Percentiles rank a stretch among this genome's conserved stretches.
These are phyloP conservation scores for Leccinum subtestaceum DNA, from an alignment of 768 basidiomycete species.

Conservation along the genomic window DNA sequence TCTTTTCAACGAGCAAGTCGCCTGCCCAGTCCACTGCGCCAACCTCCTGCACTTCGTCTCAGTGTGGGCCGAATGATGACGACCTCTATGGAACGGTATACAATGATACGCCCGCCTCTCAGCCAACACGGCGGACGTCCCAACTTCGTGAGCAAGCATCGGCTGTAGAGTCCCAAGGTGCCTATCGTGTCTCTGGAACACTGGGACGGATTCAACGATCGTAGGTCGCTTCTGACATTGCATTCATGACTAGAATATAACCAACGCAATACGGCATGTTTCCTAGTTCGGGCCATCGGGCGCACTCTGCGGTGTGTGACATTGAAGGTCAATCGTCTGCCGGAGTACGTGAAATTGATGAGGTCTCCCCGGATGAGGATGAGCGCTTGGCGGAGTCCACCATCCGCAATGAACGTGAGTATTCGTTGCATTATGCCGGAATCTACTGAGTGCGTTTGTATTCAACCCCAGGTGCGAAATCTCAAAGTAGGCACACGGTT, in stretches of 20 bases:
- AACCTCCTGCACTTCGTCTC: neutral
- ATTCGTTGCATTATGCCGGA: neutral
- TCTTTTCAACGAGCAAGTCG: neutral
- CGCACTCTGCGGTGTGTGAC: too few species aligned
- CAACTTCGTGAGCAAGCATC: neutral
- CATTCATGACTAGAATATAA: too few species aligned
- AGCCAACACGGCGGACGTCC: neutral
- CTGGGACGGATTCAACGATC: too few species aligned
- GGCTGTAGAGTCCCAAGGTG: neutral
- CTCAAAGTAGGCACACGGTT: neutral
- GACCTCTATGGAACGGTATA: neutral
- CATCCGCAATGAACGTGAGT: too few species aligned
- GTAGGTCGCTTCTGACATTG: too few species aligned
- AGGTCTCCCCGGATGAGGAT: neutral
- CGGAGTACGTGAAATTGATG: too few species aligned
- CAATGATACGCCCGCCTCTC: neutral
- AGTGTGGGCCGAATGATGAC: neutral
- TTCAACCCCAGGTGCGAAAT: too few species aligned
- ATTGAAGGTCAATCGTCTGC: too few species aligned
- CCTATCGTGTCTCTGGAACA: too few species aligned
- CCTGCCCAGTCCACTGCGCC: neutral
- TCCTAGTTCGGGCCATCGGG: too few species aligned
- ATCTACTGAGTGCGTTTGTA: too few species aligned
- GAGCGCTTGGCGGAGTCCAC: neutral
- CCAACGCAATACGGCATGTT: too few species aligned